A percentile compares a stretch with the other conserved stretches of the same genome.
These are phyloP conservation scores for Misopates orontium DNA, from an alignment of 257 asterid species.

Conservation along the genomic window DNA sequence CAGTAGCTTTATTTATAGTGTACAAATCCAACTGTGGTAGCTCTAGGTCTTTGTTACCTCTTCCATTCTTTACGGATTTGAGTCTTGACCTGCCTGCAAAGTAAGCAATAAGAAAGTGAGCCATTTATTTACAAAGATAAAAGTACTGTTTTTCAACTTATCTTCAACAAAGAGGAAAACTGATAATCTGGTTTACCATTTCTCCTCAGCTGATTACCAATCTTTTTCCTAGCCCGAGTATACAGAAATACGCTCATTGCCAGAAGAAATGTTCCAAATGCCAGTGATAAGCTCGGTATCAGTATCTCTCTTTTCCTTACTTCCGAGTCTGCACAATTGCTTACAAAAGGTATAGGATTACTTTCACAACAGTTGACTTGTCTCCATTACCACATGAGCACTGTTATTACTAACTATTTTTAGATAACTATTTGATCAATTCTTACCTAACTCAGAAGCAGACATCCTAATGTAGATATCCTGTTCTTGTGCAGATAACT, in stretches of 20 bases:
- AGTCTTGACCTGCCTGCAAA: constrained; percentile 8
- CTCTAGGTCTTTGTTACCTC: constrained; percentile 33
- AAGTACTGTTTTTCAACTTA: not conserved
- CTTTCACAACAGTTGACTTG: not conserved
- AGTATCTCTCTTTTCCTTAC: not conserved
- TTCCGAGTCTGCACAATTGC: constrained; percentile 2
- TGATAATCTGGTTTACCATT: constrained; percentile 5
- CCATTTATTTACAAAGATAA: not conserved
- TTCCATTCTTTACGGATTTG: not conserved
- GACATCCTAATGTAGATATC: constrained; percentile 33
- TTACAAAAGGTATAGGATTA: not conserved
- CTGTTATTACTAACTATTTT: too few species aligned
- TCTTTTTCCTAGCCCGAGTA: not conserved
- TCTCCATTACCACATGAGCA: too few species aligned
- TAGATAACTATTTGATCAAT: not conserved
- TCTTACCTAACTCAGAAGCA: constrained; percentile 25
- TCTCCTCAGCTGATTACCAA: not conserved
- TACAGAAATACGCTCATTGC: constrained; percentile 9
- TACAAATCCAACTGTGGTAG: constrained; percentile 40
- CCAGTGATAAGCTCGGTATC: too few species aligned
- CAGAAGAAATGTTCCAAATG: not conserved
- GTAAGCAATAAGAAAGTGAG: not conserved
- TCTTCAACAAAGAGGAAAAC: not conserved
- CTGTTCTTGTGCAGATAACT: constrained; percentile 27
- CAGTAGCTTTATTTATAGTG: constrained; percentile 36